These are phyloP conservation scores for Magnusiomyces clavatus DNA, from an alignment of 1,139 yeast species.

Conservation along the genomic window DNA sequence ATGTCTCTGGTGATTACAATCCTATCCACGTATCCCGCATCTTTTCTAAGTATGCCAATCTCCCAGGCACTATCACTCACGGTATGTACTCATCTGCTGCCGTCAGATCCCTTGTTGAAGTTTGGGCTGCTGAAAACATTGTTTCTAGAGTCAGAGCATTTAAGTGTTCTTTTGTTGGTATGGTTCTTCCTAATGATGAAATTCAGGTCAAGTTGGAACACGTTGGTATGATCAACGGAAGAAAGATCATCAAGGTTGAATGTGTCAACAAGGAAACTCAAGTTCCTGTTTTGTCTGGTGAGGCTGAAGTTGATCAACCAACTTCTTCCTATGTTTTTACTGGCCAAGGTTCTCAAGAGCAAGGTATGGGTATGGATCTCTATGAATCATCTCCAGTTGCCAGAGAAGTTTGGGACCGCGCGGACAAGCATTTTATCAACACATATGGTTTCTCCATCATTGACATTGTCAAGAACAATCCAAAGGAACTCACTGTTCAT, in stretches of 20 bases:
- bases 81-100: conserved; percentile 98
- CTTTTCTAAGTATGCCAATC: conserved; percentile 83
- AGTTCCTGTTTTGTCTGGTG: conserved; percentile 74
- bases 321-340: conserved; percentile 94
- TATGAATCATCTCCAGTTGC: conserved; percentile 90
- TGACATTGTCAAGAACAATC: conserved; percentile 92
- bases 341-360: conserved; percentile 99
- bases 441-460: conserved; percentile 96
- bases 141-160: conserved; percentile 94
- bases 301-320: conserved; percentile 96
- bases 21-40: conserved; percentile 97
- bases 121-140: conserved; percentile 97
- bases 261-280: conserved; percentile 71
- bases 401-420: conserved; percentile 94
- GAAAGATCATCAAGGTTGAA: conserved; percentile 91
- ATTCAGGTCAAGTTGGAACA: conserved; percentile 87
- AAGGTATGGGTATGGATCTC: conserved; percentile 99
- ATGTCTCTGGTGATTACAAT: conserved; percentile 95
- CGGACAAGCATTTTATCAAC: conserved; percentile 84
- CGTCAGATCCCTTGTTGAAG: conserved; percentile 89
- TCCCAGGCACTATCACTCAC: conserved; percentile 97
- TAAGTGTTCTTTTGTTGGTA: conserved; percentile 84
- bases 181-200: conserved; percentile 94
- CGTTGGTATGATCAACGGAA: conserved; percentile 97
- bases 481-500: conserved; percentile 88